Evolutionary conservation across 2,329 filamentous ascomycete genomes (phyloP).

Genomic region (Aspergillus pseudoglaucus): DNA sequence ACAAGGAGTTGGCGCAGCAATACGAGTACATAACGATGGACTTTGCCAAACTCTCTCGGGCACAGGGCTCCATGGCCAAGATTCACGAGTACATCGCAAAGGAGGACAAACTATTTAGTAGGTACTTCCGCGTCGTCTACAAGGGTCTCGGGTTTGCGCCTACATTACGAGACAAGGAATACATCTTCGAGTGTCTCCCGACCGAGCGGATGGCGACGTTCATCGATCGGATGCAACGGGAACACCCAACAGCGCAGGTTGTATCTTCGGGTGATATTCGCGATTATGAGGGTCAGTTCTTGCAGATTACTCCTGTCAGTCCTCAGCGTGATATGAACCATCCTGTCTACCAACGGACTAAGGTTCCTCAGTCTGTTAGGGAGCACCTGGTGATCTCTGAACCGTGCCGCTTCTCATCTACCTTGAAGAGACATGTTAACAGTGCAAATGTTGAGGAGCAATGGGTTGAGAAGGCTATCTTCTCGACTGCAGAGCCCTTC

Average conservation of each 20-base stretch:
- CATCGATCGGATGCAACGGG: constrained; percentile 84
- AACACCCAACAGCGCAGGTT: constrained; percentile 80
- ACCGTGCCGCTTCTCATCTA: constrained; percentile 72
- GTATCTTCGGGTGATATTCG: constrained; percentile 63
- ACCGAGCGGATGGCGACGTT: constrained; percentile 74
- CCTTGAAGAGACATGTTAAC: constrained; percentile 62
- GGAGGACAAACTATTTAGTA: constrained; percentile 68
- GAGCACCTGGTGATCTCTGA: constrained; percentile 77
- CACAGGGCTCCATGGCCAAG: constrained; percentile 82
- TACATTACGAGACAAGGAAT: constrained; percentile 79
- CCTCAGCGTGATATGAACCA: constrained; percentile 76
- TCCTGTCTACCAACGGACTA: constrained; percentile 79
- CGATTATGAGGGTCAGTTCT: constrained; percentile 82
- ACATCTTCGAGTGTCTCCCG: constrained; percentile 77
- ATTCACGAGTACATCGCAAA: constrained; percentile 85
- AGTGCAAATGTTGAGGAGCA: constrained; percentile 64
- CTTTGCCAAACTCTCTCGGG: constrained; percentile 82
- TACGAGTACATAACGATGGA: constrained; percentile 88
- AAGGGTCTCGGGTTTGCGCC: constrained; percentile 81
- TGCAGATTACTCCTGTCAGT: constrained; percentile 74
- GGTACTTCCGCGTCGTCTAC: constrained; percentile 89
- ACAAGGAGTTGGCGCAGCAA: constrained; percentile 84
- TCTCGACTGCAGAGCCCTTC: constrained; percentile 76
- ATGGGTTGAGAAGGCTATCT: constrained; percentile 75
- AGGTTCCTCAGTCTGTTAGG: constrained; percentile 73